Percentiles rank a stretch among this genome's conserved stretches.
Conservation (phyloP, 202 grass and related monocot genomes). For the Musa balbisiana region DNA sequence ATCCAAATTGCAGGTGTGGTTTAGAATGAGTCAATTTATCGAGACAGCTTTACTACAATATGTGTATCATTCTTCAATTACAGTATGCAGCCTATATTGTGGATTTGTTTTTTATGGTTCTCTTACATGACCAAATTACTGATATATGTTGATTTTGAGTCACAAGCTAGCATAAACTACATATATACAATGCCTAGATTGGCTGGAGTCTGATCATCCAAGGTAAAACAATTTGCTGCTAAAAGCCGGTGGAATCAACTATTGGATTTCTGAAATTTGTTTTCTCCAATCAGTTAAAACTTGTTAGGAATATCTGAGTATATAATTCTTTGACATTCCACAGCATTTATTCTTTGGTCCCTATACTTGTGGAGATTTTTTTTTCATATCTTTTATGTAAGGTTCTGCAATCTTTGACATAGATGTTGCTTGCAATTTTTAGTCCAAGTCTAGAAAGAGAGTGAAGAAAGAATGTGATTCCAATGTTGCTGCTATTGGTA, state of each 20-base stretch:
- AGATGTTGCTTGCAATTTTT: too few relatives aligned
- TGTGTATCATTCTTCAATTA: background rate
- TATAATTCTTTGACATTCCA: background rate
- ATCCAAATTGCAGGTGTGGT: slow-evolving; percentile 67
- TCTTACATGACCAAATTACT: background rate
- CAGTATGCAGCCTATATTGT: background rate
- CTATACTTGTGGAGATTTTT: background rate
- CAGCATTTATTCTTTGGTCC: background rate
- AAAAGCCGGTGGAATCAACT: background rate
- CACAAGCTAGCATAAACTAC: too few relatives aligned
- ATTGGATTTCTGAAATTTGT: background rate
- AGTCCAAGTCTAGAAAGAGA: too few relatives aligned
- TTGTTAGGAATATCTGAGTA: background rate
- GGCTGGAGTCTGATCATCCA: too few relatives aligned
- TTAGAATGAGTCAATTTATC: background rate
- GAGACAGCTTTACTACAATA: background rate
- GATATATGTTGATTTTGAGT: too few relatives aligned
- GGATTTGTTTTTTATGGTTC: background rate
- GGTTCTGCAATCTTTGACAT: too few relatives aligned
- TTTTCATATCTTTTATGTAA: too few relatives aligned
- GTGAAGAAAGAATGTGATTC: too few relatives aligned
- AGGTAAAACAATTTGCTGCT: too few relatives aligned
- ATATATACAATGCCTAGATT: background rate
- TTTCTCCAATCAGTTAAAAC: background rate
- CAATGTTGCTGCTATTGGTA: too few relatives aligned